These are phyloP conservation scores for Pyricularia pennisetigena DNA, from an alignment of 2,329 filamentous ascomycete species.

Conservation along the genomic window DNA sequence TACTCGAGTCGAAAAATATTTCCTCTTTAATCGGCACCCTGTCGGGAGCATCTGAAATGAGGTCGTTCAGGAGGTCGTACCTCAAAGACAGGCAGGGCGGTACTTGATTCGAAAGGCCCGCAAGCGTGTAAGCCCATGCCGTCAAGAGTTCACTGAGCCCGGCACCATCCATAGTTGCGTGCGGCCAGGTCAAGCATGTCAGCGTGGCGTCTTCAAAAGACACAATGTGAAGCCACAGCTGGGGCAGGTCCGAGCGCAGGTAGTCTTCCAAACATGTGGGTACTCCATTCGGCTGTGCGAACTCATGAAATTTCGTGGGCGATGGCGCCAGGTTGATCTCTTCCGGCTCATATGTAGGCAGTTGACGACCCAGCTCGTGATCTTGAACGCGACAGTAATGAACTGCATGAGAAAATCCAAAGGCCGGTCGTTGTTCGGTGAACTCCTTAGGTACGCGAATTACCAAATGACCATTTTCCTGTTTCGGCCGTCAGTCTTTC, in stretches of 20 bases:
- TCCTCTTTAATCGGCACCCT: not conserved
- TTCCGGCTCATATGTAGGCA: conserved; percentile 21
- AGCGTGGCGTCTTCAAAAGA: conserved; percentile 40
- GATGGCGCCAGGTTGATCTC: not conserved
- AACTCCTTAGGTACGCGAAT: conserved; percentile 21
- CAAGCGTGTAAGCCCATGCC: conserved; percentile 35
- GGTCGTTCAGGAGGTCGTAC: conserved; percentile 22
- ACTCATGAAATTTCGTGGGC: conserved; percentile 11
- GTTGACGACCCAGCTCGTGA: conserved; percentile 26
- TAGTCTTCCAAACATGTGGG: conserved; percentile 27
- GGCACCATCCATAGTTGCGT: conserved; percentile 36
- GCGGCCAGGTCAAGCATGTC: conserved; percentile 33
- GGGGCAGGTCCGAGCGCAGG: conserved; percentile 29
- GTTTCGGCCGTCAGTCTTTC: not conserved
- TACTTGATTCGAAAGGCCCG: conserved; percentile 30
- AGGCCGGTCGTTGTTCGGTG: conserved; percentile 23
- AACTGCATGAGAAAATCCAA: conserved; percentile 26
- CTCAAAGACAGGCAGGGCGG: conserved; percentile 21
- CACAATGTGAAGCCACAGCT: conserved; percentile 35
- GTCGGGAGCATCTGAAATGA: not conserved
- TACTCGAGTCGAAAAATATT: not conserved
- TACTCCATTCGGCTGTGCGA: conserved; percentile 15
- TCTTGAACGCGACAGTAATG: conserved; percentile 25
- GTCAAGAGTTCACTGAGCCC: conserved; percentile 29
- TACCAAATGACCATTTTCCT: conserved; percentile 17